Conservation (phyloP, 345 rosid genomes). For the Excoecaria agallocha region DNA sequence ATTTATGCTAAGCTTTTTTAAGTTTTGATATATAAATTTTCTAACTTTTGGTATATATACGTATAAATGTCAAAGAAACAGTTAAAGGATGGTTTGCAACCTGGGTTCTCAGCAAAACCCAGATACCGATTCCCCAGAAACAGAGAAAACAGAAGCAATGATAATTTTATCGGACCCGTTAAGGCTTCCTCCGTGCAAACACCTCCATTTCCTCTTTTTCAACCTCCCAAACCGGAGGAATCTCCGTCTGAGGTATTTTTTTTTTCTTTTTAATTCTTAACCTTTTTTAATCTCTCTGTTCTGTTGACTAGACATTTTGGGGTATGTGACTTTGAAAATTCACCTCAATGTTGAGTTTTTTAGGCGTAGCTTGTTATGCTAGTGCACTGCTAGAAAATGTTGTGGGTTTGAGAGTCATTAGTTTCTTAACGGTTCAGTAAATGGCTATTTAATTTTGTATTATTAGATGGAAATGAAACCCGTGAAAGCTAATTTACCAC, state of each 20-base stretch:
- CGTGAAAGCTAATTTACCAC: not conserved
- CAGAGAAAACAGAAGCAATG: slow-evolving; percentile 23
- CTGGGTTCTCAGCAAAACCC: slow-evolving; percentile 38
- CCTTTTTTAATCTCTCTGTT: not conserved
- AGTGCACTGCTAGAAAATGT: not conserved
- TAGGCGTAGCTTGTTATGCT: not conserved
- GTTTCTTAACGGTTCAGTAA: not conserved
- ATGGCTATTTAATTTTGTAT: not conserved
- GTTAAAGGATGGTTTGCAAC: slow-evolving; percentile 25
- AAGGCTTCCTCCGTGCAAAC: slow-evolving; percentile 49
- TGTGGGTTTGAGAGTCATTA: not conserved
- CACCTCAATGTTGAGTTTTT: not conserved
- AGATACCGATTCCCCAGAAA: slow-evolving; percentile 27
- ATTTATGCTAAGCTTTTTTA: not conserved
- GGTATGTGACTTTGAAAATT: not conserved
- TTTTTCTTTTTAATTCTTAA: not conserved
- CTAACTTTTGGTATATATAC: not conserved
- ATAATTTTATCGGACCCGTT: slow-evolving; percentile 33
- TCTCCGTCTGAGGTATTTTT: slow-evolving; percentile 41
- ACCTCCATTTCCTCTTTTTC: slow-evolving; percentile 69
- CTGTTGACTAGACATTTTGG: not conserved
- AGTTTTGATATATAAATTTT: not conserved
- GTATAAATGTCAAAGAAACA: slow-evolving; percentile 7
- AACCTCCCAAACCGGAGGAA: slow-evolving; percentile 46
- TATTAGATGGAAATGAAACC: not conserved